Conservation (phyloP, 1,139 yeast genomes). For the Blastobotrys malaysiensis region DNA sequence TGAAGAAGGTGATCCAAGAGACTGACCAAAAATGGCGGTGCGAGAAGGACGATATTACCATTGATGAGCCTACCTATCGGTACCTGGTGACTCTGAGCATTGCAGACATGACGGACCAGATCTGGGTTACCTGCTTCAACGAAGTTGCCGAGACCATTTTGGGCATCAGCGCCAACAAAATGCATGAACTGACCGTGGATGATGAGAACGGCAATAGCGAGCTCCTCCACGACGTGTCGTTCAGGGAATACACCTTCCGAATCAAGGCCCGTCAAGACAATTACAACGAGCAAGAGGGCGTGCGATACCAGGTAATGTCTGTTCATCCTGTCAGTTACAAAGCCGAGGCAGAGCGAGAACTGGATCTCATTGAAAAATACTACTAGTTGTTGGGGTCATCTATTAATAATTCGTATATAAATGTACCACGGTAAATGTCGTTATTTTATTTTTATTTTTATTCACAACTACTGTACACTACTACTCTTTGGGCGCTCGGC, state of each 20-base stretch:
- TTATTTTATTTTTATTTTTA: not conserved
- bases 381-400: not conserved
- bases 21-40: constrained; percentile 84
- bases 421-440: too few species aligned
- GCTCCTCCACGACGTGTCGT: constrained; percentile 49
- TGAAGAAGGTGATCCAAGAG: constrained; percentile 72
- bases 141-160: constrained; percentile 69
- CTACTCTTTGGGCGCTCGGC: constrained; percentile 32
- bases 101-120: constrained; percentile 73
- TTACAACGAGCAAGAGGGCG: constrained; percentile 72
- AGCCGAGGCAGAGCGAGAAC: constrained; percentile 58
- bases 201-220: constrained; percentile 46
- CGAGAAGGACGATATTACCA: constrained; percentile 76
- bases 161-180: constrained; percentile 55
- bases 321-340: constrained; percentile 53
- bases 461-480: not conserved
- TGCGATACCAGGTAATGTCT: constrained; percentile 64
- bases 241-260: constrained; percentile 68
- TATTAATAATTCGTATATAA: not conserved
- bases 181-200: constrained; percentile 45
- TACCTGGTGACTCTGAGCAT: constrained; percentile 69
- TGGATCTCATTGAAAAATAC: constrained; percentile 38
- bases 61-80: constrained; percentile 67
- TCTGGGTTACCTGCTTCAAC: constrained; percentile 86
- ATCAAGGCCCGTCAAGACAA: constrained; percentile 78